These are phyloP conservation scores for Tulasnella sp. DNA, from an alignment of 768 basidiomycete genomes.

Conservation along the genomic window DNA sequence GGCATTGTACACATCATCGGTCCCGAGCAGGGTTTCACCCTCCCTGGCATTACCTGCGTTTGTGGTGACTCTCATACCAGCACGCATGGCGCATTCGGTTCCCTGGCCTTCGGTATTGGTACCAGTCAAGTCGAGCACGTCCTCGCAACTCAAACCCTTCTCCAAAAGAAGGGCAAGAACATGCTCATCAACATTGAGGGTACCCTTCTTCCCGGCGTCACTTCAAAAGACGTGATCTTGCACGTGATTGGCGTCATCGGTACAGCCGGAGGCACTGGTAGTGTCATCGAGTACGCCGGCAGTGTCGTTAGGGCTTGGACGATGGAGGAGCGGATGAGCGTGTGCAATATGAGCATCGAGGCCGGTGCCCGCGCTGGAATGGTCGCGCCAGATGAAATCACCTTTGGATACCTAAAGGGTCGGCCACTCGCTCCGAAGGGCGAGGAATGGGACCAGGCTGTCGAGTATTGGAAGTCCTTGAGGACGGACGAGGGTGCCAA, in stretches of 20 bases:
- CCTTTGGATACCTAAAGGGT: slow-evolving; percentile 73
- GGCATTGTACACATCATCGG: slow-evolving; percentile 86
- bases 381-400: slow-evolving; percentile 83
- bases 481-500: slow-evolving; percentile 73
- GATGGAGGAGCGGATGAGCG: slow-evolving; percentile 88
- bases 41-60: slow-evolving; percentile 73
- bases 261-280: slow-evolving; percentile 89
- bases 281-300: slow-evolving; percentile 87
- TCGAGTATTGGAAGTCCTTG: slow-evolving; percentile 78
- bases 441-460: slow-evolving; percentile 79
- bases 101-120: slow-evolving; percentile 87
- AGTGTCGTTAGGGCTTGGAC: slow-evolving; percentile 74
- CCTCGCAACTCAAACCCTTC: slow-evolving; percentile 81
- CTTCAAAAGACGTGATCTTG: slow-evolving; percentile 83
- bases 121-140: slow-evolving; percentile 94
- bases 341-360: slow-evolving; percentile 94
- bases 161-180: slow-evolving; percentile 84
- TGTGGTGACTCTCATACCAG: slow-evolving; percentile 94
- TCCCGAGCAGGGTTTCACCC: slow-evolving; percentile 88
- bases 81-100: slow-evolving; percentile 89
- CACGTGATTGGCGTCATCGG: slow-evolving; percentile 87
- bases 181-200: slow-evolving; percentile 89
- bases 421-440: slow-evolving; percentile 72
- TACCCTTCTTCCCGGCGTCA: slow-evolving; percentile 68
- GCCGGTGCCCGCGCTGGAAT: slow-evolving; percentile 88